phyloP scores from a whole-genome alignment of 495 filamentous ascomycete species.

The Podospora tetraspora region DNA sequence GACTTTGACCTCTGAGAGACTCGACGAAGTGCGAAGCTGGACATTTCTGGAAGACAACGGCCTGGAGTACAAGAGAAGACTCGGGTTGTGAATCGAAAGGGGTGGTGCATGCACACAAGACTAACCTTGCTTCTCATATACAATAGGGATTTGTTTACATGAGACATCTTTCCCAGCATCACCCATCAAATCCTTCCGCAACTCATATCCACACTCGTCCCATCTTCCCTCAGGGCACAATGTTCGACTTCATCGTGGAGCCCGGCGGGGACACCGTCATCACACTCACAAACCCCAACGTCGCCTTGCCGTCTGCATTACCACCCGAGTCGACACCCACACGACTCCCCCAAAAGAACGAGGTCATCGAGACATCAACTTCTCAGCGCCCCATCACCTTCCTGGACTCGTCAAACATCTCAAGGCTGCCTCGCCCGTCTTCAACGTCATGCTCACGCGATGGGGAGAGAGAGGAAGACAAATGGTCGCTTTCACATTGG shows the following conservation, averaged over 20 bases:
- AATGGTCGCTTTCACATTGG: not conserved
- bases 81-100: not conserved
- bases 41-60: too few relatives aligned
- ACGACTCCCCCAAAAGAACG: too few relatives aligned
- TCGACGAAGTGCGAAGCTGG: not conserved
- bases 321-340: too few relatives aligned
- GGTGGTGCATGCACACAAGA: not conserved
- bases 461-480: not conserved
- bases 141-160: not conserved
- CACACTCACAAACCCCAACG: too few relatives aligned
- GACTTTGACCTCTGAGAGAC: not conserved
- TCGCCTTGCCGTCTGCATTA: too few relatives aligned
- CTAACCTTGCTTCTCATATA: not conserved
- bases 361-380: too few relatives aligned
- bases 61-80: too few relatives aligned
- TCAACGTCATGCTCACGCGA: not conserved
- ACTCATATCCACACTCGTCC: not conserved
- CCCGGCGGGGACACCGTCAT: too few relatives aligned
- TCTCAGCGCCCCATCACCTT: not conserved
- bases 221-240: not conserved
- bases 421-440: not conserved
- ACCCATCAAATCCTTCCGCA: not conserved
- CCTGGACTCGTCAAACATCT: not conserved
- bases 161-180: not conserved
- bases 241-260: not conserved